Percentiles rank a stretch among this genome's conserved stretches.
These are phyloP conservation scores for Sclerospora graminicola DNA, from an alignment of 352 stramenopile genomes.

Conservation along the genomic window DNA sequence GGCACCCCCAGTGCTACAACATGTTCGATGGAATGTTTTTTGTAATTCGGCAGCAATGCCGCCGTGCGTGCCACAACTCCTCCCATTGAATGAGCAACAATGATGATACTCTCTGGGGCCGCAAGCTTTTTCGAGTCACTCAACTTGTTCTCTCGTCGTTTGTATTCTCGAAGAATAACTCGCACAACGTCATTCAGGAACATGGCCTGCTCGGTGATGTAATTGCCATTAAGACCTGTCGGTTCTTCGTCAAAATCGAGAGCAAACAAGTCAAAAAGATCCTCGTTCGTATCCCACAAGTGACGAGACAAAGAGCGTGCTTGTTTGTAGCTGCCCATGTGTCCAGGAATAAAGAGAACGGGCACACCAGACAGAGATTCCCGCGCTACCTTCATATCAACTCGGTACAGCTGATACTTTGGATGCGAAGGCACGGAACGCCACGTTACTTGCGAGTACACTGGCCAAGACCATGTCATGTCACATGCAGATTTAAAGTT, in stretches of 20 bases:
- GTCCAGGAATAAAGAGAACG: conserved; percentile 74
- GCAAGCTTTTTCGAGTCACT: conserved; percentile 5
- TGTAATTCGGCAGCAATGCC: conserved; percentile 63
- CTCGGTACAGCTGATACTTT: conserved; percentile 59
- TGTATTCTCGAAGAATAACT: conserved; percentile 65
- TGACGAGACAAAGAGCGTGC: conserved; percentile 66
- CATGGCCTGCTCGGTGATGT: conserved; percentile 54
- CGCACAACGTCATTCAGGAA: conserved; percentile 70
- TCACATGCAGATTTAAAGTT: conserved; percentile 37
- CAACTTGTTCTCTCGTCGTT: conserved; percentile 31
- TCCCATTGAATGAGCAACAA: conserved; percentile 83
- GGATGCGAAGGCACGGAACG: conserved; percentile 20
- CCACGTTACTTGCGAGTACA: conserved; percentile 56
- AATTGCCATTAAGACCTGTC: conserved; percentile 57
- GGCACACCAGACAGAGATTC: conserved; percentile 47
- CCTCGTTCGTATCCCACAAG: conserved; percentile 41
- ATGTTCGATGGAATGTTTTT: conserved; percentile 60
- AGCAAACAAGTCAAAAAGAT: conserved; percentile 71
- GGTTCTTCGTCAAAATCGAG: conserved; percentile 69
- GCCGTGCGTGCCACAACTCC: conserved; percentile 59
- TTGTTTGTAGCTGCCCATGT: conserved; percentile 83
- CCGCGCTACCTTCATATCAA: conserved; percentile 55
- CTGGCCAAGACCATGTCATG: conserved; percentile 82
- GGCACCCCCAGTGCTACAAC: conserved; percentile 65
- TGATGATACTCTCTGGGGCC: conserved; percentile 46